Evolutionary conservation across 2,329 filamentous ascomycete genomes (phyloP).

Genomic region (Penicillium sp.): DNA sequence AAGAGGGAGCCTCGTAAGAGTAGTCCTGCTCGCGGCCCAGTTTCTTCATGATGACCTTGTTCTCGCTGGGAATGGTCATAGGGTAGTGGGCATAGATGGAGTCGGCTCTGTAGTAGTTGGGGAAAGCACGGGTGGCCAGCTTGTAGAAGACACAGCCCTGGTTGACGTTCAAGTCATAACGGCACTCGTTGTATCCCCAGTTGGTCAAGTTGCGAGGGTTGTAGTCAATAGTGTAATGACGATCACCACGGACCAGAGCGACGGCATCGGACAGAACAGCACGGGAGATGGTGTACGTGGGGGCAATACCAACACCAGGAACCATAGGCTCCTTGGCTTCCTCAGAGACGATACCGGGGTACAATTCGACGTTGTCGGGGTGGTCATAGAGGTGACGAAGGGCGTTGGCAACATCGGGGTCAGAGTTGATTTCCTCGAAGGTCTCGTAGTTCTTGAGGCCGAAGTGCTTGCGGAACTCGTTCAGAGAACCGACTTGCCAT

Average conservation of each 20-base stretch:
- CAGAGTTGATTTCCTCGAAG: slow-evolving; percentile 83
- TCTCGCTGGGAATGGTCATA: slow-evolving; percentile 72
- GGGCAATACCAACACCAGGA: slow-evolving; percentile 74
- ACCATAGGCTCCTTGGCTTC: slow-evolving; percentile 74
- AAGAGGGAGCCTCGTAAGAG: slow-evolving; percentile 66
- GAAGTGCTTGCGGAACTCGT: slow-evolving; percentile 85
- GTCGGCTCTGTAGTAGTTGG: slow-evolving; percentile 75
- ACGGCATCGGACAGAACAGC: slow-evolving; percentile 79
- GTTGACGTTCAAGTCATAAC: slow-evolving; percentile 74
- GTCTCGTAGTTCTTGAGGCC: slow-evolving; percentile 74
- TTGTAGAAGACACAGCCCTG: slow-evolving; percentile 87
- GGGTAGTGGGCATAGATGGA: slow-evolving; percentile 83
- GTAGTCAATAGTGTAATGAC: slow-evolving; percentile 80
- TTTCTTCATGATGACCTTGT: slow-evolving; percentile 69
- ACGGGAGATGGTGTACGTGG: slow-evolving; percentile 76
- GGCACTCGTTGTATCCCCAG: slow-evolving; percentile 78
- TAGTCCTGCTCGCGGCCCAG: slow-evolving; percentile 71
- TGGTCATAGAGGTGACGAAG: slow-evolving; percentile 69
- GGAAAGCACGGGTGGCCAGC: slow-evolving; percentile 78
- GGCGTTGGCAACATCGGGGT: slow-evolving; percentile 69
- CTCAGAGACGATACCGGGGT: slow-evolving; percentile 77
- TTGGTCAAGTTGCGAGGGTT: slow-evolving; percentile 75
- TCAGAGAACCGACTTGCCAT: slow-evolving; percentile 79
- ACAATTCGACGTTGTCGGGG: slow-evolving; percentile 79
- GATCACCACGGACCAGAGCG: slow-evolving; percentile 75